phyloP scores from a whole-genome alignment of 2,329 filamentous ascomycete species.

The Tolypocladium album region DNA sequence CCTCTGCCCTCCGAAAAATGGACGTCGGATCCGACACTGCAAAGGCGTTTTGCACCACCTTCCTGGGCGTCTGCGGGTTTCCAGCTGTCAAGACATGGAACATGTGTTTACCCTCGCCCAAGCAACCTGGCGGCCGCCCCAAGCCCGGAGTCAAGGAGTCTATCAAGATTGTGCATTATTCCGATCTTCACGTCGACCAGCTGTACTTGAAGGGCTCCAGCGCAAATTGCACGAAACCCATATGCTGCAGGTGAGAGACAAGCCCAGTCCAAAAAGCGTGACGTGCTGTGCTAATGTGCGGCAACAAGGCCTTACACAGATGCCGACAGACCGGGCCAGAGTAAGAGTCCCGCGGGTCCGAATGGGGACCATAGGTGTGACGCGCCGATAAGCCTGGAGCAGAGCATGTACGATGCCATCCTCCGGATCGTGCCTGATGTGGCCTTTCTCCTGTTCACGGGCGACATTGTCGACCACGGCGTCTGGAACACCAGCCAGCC shows the following conservation, averaged over 20 bases:
- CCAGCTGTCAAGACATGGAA: conserved; percentile 31
- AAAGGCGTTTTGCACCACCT: conserved; percentile 37
- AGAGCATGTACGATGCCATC: conserved; percentile 45
- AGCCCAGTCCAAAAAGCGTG: too few relatives aligned
- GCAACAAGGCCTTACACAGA: conserved; percentile 30
- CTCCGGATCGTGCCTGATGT: conserved; percentile 32
- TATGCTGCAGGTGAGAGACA: conserved; percentile 40
- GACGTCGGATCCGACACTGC: conserved; percentile 36
- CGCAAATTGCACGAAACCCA: conserved; percentile 44
- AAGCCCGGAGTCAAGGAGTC: conserved; percentile 31
- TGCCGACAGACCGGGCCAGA: conserved; percentile 35
- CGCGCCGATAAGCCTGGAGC: conserved; percentile 35
- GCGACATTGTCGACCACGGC: conserved; percentile 45
- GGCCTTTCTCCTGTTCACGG: conserved; percentile 47
- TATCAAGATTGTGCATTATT: conserved; percentile 46
- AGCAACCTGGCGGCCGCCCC: conserved; percentile 24
- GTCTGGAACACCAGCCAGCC: conserved; percentile 32
- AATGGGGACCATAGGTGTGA: conserved; percentile 45
- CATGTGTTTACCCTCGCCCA: conserved; percentile 31
- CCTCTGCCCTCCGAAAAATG: conserved; percentile 35
- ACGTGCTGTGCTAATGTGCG: conserved; percentile 1
- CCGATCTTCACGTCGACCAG: conserved; percentile 48
- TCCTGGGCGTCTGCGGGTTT: conserved; percentile 42
- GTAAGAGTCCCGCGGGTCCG: conserved; percentile 35
- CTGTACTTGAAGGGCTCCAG: conserved; percentile 42